Evolutionary conservation across 208 protist genomes (phyloP).

Genomic region (Trypanosoma grayi): DNA sequence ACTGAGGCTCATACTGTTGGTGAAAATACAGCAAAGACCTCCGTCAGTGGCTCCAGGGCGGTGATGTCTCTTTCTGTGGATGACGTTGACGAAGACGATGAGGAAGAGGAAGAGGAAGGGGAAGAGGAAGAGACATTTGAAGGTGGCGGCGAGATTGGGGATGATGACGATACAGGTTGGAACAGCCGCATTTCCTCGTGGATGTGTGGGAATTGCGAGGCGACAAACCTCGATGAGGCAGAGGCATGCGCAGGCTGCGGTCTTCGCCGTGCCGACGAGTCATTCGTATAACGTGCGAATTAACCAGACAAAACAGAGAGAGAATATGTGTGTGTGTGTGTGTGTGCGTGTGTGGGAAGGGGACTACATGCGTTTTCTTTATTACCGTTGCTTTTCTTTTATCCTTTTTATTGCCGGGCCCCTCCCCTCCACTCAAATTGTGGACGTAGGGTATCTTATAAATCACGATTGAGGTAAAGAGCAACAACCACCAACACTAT

Average conservation of each 20-base stretch:
- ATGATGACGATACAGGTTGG: slow-evolving; percentile 6
- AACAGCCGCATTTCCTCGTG: slow-evolving; percentile 17
- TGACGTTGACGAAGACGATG: not conserved
- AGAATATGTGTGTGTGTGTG: too few species aligned
- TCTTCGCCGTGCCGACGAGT: slow-evolving; percentile 15
- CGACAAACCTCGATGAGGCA: slow-evolving; percentile 27
- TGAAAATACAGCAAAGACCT: not conserved
- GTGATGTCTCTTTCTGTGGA: not conserved
- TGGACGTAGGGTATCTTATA: too few species aligned
- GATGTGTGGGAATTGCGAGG: slow-evolving; percentile 31
- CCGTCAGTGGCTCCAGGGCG: too few species aligned
- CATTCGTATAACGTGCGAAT: not conserved
- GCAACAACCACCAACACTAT: not conserved
- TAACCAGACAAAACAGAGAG: not conserved
- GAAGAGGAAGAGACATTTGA: not conserved
- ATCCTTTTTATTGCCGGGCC: too few species aligned
- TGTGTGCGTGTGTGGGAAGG: too few species aligned
- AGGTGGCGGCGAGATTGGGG: not conserved
- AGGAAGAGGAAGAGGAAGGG: not conserved
- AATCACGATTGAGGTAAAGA: not conserved
- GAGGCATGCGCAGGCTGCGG: slow-evolving; percentile 24
- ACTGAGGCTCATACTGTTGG: too few species aligned
- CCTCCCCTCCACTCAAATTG: too few species aligned
- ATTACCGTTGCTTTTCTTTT: too few species aligned
- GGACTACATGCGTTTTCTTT: too few species aligned